Evolutionary conservation across 768 basidiomycete genomes (phyloP), one percentile per base, ranked within the genome.

Genomic region (Panus rudis): DNA sequence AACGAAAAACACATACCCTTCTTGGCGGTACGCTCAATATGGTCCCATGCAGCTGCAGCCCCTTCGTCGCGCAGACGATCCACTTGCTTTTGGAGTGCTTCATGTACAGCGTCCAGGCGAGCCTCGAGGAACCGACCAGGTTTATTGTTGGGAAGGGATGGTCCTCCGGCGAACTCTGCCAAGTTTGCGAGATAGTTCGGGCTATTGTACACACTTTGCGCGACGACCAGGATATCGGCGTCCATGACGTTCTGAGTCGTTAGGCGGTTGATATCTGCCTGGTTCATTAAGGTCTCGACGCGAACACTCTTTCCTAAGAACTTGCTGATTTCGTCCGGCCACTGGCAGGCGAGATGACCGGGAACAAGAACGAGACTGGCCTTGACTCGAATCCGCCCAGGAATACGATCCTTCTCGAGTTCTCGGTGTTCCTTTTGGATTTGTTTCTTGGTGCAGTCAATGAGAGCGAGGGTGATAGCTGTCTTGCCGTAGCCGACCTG

Each of bases 401-500:
- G 33, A 35, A 35, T 35, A 55, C 84, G 81, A 41, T 89, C 84
- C 1, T 69, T 39, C 40, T 69, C 60, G 47, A 70, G 66, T 40
- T 72, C 68, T 22, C 70, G 60, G 49, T 84, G 78, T 49, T 86
- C 84, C 47, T 73, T 67, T 42, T 67, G 62, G 38, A 83, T 76
- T 14, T 63, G 63, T 51, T 76, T 72, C 16, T 68, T 63, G 17
- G 80, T 71, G 55, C 82, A 81, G 54, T 91, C 86, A 49, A 96
- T 84, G 46, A 97, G 72, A 16, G 84, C 92, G 22, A 97, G 73
- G 2, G 90, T 92, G 51, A 96, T 93, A 17, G 92, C 92, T 0
- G 93, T 97, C 67, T 97, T 97, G 14, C 93, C 93, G 56, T 97
- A 97, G 39, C 93, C 93, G 47, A 97, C 93, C 66, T 93, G 85